Conservation (phyloP, 2,329 filamentous ascomycete genomes). For the Nemania sp. region DNA sequence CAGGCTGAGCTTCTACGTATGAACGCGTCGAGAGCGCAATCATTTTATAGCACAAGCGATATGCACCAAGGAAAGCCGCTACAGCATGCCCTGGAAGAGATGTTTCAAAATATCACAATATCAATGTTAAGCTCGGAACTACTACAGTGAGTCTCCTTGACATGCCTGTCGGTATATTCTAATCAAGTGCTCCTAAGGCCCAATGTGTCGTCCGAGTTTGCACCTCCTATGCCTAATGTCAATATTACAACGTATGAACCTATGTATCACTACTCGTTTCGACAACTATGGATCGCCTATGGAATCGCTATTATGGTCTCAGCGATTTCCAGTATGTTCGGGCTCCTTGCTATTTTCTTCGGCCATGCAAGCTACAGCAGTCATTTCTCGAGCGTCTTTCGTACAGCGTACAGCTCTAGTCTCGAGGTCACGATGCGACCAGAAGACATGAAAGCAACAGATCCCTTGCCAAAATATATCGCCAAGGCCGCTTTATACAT, state of each 20-base stretch:
- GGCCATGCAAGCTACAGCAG: slow-evolving; percentile 1
- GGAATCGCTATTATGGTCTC: background rate
- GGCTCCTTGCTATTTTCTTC: background rate
- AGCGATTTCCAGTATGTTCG: background rate
- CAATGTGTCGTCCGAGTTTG: slow-evolving; percentile 9
- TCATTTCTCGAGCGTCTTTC: slow-evolving; percentile 11
- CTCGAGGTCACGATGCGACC: background rate
- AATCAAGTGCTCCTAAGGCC: slow-evolving; percentile 4
- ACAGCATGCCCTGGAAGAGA: too few relatives aligned
- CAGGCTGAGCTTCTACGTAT: too few relatives aligned
- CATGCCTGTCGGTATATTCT: too few relatives aligned
- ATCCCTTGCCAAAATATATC: slow-evolving; percentile 19
- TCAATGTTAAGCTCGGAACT: too few relatives aligned
- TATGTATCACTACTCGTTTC: background rate
- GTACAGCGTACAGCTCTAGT: background rate
- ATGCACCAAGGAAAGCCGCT: too few relatives aligned
- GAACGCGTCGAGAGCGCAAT: too few relatives aligned
- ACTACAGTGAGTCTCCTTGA: background rate
- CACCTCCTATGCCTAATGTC: slow-evolving; percentile 1
- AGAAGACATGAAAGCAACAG: slow-evolving; percentile 11
- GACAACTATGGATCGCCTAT: slow-evolving; percentile 10
- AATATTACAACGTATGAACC: background rate
- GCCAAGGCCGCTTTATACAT: too few relatives aligned
- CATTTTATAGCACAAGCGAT: too few relatives aligned
- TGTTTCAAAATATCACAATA: too few relatives aligned